phyloP scores from a whole-genome alignment of 2,329 filamentous ascomycete species.

The Nigrospora osmanthi region DNA sequence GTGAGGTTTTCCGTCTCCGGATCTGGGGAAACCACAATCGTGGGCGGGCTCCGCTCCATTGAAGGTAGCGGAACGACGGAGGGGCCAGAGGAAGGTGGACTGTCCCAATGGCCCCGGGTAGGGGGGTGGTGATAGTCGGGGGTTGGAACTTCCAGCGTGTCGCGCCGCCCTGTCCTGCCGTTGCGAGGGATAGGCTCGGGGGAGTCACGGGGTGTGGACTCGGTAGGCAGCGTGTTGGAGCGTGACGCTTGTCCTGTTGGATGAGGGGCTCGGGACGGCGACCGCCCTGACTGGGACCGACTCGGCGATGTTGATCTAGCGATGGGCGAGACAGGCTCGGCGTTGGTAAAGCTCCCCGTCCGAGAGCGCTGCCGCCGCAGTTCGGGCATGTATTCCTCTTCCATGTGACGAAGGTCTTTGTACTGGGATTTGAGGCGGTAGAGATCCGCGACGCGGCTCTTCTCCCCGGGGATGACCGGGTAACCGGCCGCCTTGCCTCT shows the following conservation, averaged over 20 bases:
- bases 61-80: neutral
- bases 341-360: constrained; percentile 25
- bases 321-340: constrained; percentile 9
- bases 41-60: neutral
- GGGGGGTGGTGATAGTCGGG: constrained; percentile 6
- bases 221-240: constrained; percentile 10
- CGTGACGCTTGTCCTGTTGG: constrained; percentile 8
- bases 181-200: neutral
- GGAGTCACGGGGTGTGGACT: neutral
- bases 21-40: constrained; percentile 13
- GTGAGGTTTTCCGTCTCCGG: neutral
- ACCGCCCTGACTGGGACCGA: constrained; percentile 8
- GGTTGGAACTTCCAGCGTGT: constrained; percentile 24
- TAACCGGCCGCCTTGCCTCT: constrained; percentile 38
- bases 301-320: constrained; percentile 8
- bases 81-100: neutral
- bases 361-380: constrained; percentile 23
- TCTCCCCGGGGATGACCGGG: constrained; percentile 48
- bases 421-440: constrained; percentile 29
- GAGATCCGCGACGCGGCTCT: constrained; percentile 31
- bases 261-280: constrained; percentile 8
- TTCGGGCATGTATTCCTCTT: constrained; percentile 19
- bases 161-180: constrained; percentile 10
- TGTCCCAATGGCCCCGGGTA: constrained; percentile 4
- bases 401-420: constrained; percentile 22